phyloP scores from a whole-genome alignment of 257 asterid genomes.

The Scutellaria barbata region DNA sequence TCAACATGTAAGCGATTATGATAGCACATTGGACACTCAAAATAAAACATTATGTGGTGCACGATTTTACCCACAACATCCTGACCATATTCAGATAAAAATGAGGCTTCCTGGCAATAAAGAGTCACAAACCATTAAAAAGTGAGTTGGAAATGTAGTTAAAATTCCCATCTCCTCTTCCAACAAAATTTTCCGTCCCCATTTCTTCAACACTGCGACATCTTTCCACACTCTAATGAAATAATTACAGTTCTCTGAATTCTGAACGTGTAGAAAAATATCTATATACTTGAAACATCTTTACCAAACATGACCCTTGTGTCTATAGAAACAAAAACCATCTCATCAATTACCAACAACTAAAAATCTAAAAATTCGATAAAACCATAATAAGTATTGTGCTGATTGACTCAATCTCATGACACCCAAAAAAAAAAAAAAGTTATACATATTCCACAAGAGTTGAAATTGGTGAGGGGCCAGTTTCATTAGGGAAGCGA shows the following conservation, averaged over 20 bases:
- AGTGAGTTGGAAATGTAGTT: not conserved
- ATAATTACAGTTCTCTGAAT: too few species aligned
- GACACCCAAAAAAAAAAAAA: too few species aligned
- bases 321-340: not conserved
- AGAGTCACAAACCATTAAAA: not conserved
- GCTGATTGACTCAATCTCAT: too few species aligned
- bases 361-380: not conserved
- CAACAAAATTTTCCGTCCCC: not conserved
- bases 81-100: too few species aligned
- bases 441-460: too few species aligned
- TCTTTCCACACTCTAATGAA: not conserved
- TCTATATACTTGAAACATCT: not conserved
- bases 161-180: not conserved
- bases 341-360: not conserved
- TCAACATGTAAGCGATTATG: not conserved
- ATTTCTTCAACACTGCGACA: not conserved
- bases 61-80: too few species aligned
- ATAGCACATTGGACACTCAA: not conserved
- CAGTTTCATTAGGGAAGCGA: not conserved
- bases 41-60: not conserved
- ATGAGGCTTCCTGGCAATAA: constrained; percentile 7
- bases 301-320: not conserved
- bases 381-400: too few species aligned
- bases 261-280: too few species aligned
- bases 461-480: too few species aligned